Evolutionary conservation across 75 land plant species (phyloP), one percentile per base, ranked within the genome.

Genomic region (Selaginella tamariscina): DNA sequence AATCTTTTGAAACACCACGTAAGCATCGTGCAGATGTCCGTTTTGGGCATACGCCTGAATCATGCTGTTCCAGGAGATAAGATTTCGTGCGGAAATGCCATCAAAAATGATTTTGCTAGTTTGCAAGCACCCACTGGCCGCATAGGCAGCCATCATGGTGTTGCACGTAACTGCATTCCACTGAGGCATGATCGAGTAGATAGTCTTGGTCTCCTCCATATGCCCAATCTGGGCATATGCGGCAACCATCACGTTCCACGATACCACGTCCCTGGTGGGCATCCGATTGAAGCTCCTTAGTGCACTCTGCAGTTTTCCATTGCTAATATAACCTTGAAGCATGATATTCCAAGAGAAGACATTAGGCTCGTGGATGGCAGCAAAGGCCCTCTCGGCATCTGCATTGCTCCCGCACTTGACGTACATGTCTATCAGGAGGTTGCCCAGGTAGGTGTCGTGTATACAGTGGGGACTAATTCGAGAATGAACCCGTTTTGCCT

Each of bases 261-360:
- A 39, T 5, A 39, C 49, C 49, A 39, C 49, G 49, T 39, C 49
- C 15, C 49, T 5, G 11, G 15, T 15, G 49, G 49, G 49, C 49
- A 39, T 39, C 49, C 49, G 49, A 39, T 39, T 15, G 49, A 39
- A 39, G 15, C 5, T 39, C 49, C 15, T 39, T 15, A 5, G 49
- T 15, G 15, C 49, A 39, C 15, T 5, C 49, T 39, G 49, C 11
- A 39, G 11, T 5, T 5, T 15, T 5, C 49, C 49, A 39, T 39
- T 39, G 49, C 15, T 15, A 15, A 15, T 15, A 71, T 83, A 88
- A 32, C 86, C 93, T 44, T 83, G 77, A 22, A 88, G 49, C 70
- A 69, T 69, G 24, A 69, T 49, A 69, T 54, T 69, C 55, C 54
- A 69, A 1, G 29, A 8, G 18, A 56, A 33, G 27, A 69, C 70